Base-by-base conservation (phyloP, 1,139 yeast genomes). In the Debaryomyces fabryi region DNA sequence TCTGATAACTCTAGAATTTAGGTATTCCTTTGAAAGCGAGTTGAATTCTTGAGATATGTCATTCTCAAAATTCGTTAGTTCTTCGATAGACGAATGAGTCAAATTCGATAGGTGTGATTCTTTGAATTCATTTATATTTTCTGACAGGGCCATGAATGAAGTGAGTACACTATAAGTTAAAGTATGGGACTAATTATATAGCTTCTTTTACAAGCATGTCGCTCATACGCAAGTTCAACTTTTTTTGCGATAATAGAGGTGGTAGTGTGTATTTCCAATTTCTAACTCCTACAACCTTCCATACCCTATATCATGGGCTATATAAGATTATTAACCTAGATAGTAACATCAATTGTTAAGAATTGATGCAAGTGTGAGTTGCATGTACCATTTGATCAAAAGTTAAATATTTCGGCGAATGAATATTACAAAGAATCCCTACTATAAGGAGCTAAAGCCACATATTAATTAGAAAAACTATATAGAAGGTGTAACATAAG, bases 11-110 rank as follows among this genome's bases (percentile, higher is more conserved):
- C 80, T 58, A 1, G 73, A 63, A 20, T 58, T 51, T 15, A 74
- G 52, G 51, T 71, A 75, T 20, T 61, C 58, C 42, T 58, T 63
- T 15, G 74, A 59, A 16, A 73, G 50, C 2, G 51, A 29, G 34
- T 59, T 59, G 50, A 72, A 76, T 46, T 76, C 79, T 3, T 46
- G 42, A 27, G 69, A 60, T 8, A 76, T 56, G 15, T 58, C 57
- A 4, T 55, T 47, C 52, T 76, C 79, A 15, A 71, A 49, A 16
- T 53, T 48, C 8, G 58, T 53, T 20, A 75, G 58, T 45, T 72
- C 68, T 10, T 71, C 74, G n/a, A 57, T 52, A 3, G 68, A 48
- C 51, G 67, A 51, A 8, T 54, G 42, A 1, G 65, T 55, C 6
- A 63, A 41, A 13, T 53, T 50, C 24, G 47, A 34, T 44, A 49